Conservation (phyloP, 495 filamentous ascomycete genomes). For the Daldinia grandis region DNA sequence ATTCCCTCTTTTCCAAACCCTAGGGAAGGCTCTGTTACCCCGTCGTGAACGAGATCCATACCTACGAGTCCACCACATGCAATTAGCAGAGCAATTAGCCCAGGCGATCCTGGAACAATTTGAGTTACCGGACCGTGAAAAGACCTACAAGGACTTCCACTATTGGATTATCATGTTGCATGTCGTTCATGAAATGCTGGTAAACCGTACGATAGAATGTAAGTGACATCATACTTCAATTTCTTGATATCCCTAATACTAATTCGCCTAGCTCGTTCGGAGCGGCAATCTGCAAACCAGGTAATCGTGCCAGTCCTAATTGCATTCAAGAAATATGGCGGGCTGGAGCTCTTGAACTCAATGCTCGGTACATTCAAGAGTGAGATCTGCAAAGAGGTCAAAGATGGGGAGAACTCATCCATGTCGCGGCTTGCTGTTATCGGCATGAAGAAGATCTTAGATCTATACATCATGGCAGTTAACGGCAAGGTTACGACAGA, state of each 20-base stretch:
- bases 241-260: constrained; percentile 22
- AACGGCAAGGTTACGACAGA: constrained; percentile 81
- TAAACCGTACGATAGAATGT: constrained; percentile 66
- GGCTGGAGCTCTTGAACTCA: constrained; percentile 74
- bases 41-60: constrained; percentile 71
- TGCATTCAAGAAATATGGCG: constrained; percentile 82
- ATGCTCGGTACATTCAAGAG: constrained; percentile 77
- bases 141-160: constrained; percentile 62
- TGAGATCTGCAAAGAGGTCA: constrained; percentile 60
- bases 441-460: constrained; percentile 84
- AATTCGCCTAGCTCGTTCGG: constrained; percentile 34
- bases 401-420: constrained; percentile 45
- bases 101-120: constrained; percentile 74
- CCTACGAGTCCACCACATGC: constrained; percentile 70
- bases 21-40: constrained; percentile 80
- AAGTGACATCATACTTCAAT: constrained; percentile 44
- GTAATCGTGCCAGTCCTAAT: constrained; percentile 82
- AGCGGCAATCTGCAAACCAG: constrained; percentile 50
- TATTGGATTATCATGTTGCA: constrained; percentile 85
- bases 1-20: constrained; percentile 76
- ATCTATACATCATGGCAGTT: constrained; percentile 78
- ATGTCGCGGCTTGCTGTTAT: constrained; percentile 52
- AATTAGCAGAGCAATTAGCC: constrained; percentile 81
- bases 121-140: constrained; percentile 40
- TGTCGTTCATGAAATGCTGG: constrained; percentile 75